Evolutionary conservation across 2,329 filamentous ascomycete species (phyloP).

Genomic region (Penicillium sp.): DNA sequence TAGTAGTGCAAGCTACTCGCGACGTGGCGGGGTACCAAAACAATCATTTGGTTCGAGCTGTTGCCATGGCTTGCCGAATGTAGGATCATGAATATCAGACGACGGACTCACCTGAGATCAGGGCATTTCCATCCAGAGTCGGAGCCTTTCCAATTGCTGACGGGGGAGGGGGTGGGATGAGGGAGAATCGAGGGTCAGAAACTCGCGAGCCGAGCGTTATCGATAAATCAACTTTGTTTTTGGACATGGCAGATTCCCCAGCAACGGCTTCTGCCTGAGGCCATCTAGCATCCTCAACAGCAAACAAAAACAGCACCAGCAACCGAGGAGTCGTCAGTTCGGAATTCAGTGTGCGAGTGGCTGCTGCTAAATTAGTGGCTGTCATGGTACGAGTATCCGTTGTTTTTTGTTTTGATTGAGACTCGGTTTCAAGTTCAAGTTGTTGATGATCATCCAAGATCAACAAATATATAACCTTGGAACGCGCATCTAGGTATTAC

Average conservation of each 20-base stretch:
- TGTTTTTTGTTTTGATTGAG: too few species aligned
- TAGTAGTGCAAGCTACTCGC: not conserved
- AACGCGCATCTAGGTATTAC: too few species aligned
- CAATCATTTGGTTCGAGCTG: not conserved
- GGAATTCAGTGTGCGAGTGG: too few species aligned
- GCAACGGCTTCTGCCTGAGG: slow-evolving; percentile 18
- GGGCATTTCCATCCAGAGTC: not conserved
- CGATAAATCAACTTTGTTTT: slow-evolving; percentile 21
- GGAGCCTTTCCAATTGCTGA: not conserved
- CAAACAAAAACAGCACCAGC: not conserved
- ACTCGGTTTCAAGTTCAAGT: too few species aligned
- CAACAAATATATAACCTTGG: too few species aligned
- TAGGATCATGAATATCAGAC: not conserved
- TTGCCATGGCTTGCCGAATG: not conserved
- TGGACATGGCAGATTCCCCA: slow-evolving; percentile 8
- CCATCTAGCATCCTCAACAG: not conserved
- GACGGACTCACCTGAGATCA: slow-evolving; percentile 7
- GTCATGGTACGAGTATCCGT: too few species aligned
- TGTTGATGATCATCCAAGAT: too few species aligned
- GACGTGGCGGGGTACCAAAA: not conserved
- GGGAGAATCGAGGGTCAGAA: not conserved
- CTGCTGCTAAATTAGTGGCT: too few species aligned
- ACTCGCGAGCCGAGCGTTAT: slow-evolving; percentile 17
- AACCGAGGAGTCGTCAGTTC: too few species aligned
- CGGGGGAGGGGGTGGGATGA: slow-evolving; percentile 11